phyloP scores from a whole-genome alignment of 2,329 filamentous ascomycete genomes.

The Colletotrichum aenigma region DNA sequence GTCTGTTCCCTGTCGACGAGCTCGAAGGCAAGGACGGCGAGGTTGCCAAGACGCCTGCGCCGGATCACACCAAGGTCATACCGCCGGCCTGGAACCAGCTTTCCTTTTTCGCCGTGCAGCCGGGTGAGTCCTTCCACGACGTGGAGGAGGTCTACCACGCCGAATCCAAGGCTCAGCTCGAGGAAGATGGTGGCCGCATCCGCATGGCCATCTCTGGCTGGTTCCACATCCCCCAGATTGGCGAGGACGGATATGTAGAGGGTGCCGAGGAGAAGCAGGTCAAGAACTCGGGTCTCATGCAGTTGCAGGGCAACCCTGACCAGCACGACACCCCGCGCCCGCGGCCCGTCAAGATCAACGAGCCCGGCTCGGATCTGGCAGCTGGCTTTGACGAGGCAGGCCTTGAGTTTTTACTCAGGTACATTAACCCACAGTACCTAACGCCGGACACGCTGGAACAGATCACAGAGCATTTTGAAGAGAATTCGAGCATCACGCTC shows the following conservation, averaged over 20 bases:
- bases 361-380: constrained; percentile 50
- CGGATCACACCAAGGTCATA: constrained; percentile 81
- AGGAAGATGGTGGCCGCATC: constrained; percentile 75
- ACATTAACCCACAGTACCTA: constrained; percentile 87
- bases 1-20: constrained; percentile 78
- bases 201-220: constrained; percentile 98
- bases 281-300: constrained; percentile 88
- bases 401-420: constrained; percentile 88
- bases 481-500: constrained; percentile 84
- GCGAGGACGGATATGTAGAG: constrained; percentile 88
- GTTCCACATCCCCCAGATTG: constrained; percentile 97
- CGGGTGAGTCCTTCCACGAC: constrained; percentile 98
- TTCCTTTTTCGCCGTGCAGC: constrained; percentile 97
- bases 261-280: constrained; percentile 89
- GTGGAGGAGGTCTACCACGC: constrained; percentile 95
- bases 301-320: constrained; percentile 90
- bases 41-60: constrained; percentile 78
- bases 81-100: constrained; percentile 97
- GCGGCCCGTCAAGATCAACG: constrained; percentile 53
- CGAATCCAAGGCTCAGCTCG: constrained; percentile 60
- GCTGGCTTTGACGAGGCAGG: constrained; percentile 73
- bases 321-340: constrained; percentile 83
- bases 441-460: constrained; percentile 90
- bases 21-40: constrained; percentile 71
- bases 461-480: constrained; percentile 78